Base-by-base conservation (phyloP, 257 asterid species). In the Solanum pinnatisectum region DNA sequence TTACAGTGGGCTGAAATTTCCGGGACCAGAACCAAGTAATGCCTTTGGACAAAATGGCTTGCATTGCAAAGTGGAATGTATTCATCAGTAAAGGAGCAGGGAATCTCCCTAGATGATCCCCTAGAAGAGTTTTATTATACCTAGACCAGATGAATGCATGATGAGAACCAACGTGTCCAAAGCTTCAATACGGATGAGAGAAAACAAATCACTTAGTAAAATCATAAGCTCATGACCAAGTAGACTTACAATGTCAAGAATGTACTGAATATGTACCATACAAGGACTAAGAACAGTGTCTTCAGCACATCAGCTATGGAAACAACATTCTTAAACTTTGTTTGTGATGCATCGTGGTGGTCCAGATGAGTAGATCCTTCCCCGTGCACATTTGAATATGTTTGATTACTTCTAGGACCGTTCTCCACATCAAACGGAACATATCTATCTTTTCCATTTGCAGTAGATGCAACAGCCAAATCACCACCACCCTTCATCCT, bases 81-180 rank as follows among this genome's bases (percentile, higher is more conserved):
- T 97, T 97, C 99, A 97, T 96, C 94, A 96, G 89, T 72, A 97
- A 89, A 23, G 99, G 99, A 60, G 99, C 99, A 46, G 99, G 99
- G 93, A 96, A 97, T 88, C 91, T 96, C 84, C 99, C 98, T 94
- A 97, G 89, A 88, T 97, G 90, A 93, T 96, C 99, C 87, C 99
- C 99, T 86, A 97, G 90, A 87, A 97, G 94, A 83, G 98, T 95
- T 90, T 97, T 97, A 91, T 97, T 97, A 88, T 97, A 97, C 90
- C 99, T 97, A 95, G 84, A 87, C 91, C 89, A 88, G 37, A 42
- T 33, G 85, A 81, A 78, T 81, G 49, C 52, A 37, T 49, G 86
- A 67, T 63, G 88, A 87, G 86, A 35, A 72, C 32, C 65, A 33
- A 86, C 9, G 2, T n/a, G 36, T 78, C 83, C 71, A 72, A 87